Evolutionary conservation across 2,329 filamentous ascomycete species (phyloP), one percentile per base, ranked within the genome.

Genomic region (Clonostachys solani): DNA sequence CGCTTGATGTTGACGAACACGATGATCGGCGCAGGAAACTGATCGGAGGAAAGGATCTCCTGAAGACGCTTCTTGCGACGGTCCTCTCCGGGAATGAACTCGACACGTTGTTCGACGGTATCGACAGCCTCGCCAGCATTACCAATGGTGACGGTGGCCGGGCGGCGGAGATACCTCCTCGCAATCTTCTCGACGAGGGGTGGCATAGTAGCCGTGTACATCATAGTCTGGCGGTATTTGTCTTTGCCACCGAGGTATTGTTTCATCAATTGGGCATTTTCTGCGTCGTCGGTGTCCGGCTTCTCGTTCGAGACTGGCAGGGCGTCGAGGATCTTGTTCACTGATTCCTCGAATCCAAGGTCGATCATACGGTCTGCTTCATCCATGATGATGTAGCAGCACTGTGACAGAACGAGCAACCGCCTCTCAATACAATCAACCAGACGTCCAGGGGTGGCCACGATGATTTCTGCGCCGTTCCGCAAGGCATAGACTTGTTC

Each of bases 1-100:
- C 92, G 88, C 72, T 97, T 97, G 83, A 97, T 96, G 69, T 99
- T 99, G 80, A 99, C 94, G 65, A 99, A 99, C 53, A 99, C 92
- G 58, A 99, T 99, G 66, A 99, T 95, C 15, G 94, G 94, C 9
- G 92, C 82, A 8, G 80, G 76, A 68, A 92, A 97, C 54, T 91
- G 86, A 55, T 84, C 77, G 2, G 87, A 91, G 43, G 80, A 75
- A 37, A 99, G 82, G 50, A 99, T 94, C 60, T 97, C 90, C 56
- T 85, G 80, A n/a, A 99, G 83, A 4, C 94, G 87, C 71, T 95
- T 95, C 83, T 99, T 97, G 61, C 91, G 84, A 66, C 92, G 94
- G 66, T 99, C 94, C 73, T 99, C 94, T 57, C 92, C 89, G 0
- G 84, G 66, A 16, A 97, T 74, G 61, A 96, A 89, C 66, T 99